Base-by-base conservation (phyloP, 2,329 filamentous ascomycete species). In the Cercospora sp. region DNA sequence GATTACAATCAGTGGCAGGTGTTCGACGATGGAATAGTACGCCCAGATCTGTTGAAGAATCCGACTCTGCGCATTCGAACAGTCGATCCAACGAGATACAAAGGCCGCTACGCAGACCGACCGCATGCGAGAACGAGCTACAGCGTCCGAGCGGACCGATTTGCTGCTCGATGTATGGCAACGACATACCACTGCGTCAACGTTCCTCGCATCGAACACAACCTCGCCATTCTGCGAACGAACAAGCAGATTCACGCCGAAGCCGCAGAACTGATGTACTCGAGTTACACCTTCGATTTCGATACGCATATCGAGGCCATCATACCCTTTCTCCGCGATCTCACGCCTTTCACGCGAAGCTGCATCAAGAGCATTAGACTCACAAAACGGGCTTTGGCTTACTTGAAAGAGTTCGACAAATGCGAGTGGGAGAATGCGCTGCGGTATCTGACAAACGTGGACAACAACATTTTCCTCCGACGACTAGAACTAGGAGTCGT, bases 221-320 rank as follows among this genome's bases (percentile, higher is more conserved):
- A 74, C 53, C 63, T 75, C 30, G 70, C 71, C 49, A 74, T 78
- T 63, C 60, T 80, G 30, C 68, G 74, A 21, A 70, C 72, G 2
- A 78, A 75, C 68, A 80, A 80, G 49, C 80, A 81, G 64, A 80
- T 88, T 61, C 81, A 89, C 75, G 79, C 81, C 67, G 88, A 90
- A 75, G 84, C 85, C n/a, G 79, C 84, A 3, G 81, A 85, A 66
- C 75, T 87, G 16, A 79, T 90, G 3, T 90, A 90, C 77, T 81
- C 80, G 7, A 79, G 76, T 65, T 86, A 88, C 74, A 80, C 80
- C 0, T 89, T 90, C 76, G 84, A 86, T 73, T 90, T 90, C 75
- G 85, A 84, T 69, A 82, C 82, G 59, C 82, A 87, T 77, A 81
- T 90, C 70, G 88, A 90, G 77, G 86, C 87, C 16, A 82, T 88